Evolutionary conservation across 306 rosid genomes (phyloP).

Genomic region (Ceratonia siliqua): DNA sequence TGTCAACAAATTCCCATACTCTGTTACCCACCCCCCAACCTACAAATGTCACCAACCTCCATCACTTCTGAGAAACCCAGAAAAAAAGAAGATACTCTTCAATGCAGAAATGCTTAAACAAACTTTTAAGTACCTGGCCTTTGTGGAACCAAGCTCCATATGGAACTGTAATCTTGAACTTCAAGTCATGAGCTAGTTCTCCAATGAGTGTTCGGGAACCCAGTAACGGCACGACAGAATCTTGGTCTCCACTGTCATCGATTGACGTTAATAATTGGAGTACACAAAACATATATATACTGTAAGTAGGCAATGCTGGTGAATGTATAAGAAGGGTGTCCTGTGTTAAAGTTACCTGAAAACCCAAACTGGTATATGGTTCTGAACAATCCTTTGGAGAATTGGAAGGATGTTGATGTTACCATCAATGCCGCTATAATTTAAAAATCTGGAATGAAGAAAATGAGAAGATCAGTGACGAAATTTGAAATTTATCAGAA

Average conservation of each 20-base stretch:
- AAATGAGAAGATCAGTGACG: slow-evolving; percentile 6
- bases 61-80: not conserved
- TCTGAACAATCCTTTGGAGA: slow-evolving; percentile 68
- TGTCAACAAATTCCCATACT: slow-evolving; percentile 75
- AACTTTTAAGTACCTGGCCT: slow-evolving; percentile 60
- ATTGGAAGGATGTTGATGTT: slow-evolving; percentile 72
- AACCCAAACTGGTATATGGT: slow-evolving; percentile 80
- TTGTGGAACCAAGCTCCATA: slow-evolving; percentile 89
- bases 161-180: slow-evolving; percentile 64
- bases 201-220: slow-evolving; percentile 81
- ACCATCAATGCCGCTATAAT: slow-evolving; percentile 63
- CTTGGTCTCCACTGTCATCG: slow-evolving; percentile 77
- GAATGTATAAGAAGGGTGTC: not conserved
- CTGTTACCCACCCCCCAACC: slow-evolving; percentile 89
- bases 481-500: not conserved
- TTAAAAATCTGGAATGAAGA: slow-evolving; percentile 50
- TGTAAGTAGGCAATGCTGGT: not conserved
- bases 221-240: slow-evolving; percentile 80
- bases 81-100: not conserved
- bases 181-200: slow-evolving; percentile 73
- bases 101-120: not conserved
- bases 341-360: slow-evolving; percentile 62
- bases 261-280: not conserved
- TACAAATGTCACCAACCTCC: slow-evolving; percentile 13
- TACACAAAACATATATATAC: not conserved